Percentiles rank a stretch among this genome's conserved stretches.
Evolutionary conservation across 2,329 filamentous ascomycete species (phyloP).

Genomic region (Didymella pomorum): DNA sequence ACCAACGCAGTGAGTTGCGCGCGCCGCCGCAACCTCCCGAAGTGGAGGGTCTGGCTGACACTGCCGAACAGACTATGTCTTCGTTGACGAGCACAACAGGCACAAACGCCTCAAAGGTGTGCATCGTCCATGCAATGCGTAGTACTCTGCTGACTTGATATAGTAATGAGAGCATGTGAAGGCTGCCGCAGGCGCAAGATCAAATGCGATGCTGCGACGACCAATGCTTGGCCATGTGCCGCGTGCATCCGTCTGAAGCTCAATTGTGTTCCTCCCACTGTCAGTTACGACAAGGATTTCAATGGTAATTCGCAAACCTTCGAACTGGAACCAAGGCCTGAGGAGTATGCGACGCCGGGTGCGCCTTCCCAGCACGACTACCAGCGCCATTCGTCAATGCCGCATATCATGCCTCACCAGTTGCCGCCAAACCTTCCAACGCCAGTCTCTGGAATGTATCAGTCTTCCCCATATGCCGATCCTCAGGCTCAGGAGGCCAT

Average conservation of each 20-base stretch:
- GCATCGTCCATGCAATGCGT: constrained; percentile 14
- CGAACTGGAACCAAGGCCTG: constrained; percentile 51
- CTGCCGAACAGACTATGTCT: constrained; percentile 82
- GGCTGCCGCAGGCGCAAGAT: constrained; percentile 95
- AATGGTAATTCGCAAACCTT: constrained; percentile 51
- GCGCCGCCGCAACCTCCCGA: constrained; percentile 7
- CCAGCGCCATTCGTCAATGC: constrained; percentile 43
- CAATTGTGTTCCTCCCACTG: constrained; percentile 88
- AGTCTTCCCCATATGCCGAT: constrained; percentile 46
- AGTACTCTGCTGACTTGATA: constrained; percentile 32
- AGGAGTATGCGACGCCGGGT: constrained; percentile 51
- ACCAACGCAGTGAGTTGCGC: constrained; percentile 77
- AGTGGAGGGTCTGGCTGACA: constrained; percentile 28
- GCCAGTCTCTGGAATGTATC: constrained; percentile 48
- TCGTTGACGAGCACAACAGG: constrained; percentile 97
- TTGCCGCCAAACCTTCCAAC: constrained; percentile 41
- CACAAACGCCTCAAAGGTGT: constrained; percentile 95
- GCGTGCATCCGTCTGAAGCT: constrained; percentile 92
- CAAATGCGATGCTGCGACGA: constrained; percentile 96
- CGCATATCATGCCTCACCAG: constrained; percentile 40
- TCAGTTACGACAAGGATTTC: constrained; percentile 73
- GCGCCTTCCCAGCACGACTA: constrained; percentile 54
- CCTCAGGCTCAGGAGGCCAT: constrained; percentile 45
- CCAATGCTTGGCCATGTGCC: constrained; percentile 96
- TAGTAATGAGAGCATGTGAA: constrained; percentile 97